A percentile compares a stretch with the other conserved stretches of the same genome.
Conservation (phyloP, 139 green algal genomes). For the Auxenochlorella protothecoides region DNA sequence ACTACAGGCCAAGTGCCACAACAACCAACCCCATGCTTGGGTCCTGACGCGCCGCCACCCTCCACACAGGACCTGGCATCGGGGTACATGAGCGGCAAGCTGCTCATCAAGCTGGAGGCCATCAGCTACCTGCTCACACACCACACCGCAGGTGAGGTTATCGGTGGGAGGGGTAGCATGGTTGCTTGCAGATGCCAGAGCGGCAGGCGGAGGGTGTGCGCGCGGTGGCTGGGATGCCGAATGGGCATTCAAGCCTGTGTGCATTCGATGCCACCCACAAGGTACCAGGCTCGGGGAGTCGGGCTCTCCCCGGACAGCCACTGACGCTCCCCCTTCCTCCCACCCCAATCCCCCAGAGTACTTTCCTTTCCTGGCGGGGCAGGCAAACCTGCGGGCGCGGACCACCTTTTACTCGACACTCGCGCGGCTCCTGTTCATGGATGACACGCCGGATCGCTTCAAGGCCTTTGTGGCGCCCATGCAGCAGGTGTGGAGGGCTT, state of each 20-base stretch:
- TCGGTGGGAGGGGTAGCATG: not conserved
- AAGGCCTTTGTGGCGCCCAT: slow-evolving; percentile 86
- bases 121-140: slow-evolving; percentile 73
- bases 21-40: not conserved
- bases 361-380: slow-evolving; percentile 27
- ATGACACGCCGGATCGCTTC: slow-evolving; percentile 82
- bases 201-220: no score
- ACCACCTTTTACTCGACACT: slow-evolving; percentile 93
- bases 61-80: slow-evolving; percentile 67
- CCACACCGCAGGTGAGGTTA: slow-evolving; percentile 75
- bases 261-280: no score
- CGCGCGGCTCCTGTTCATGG: slow-evolving; percentile 88
- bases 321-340: no score
- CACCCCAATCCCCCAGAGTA: not conserved
- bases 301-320: no score
- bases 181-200: no score
- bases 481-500: slow-evolving; percentile 37
- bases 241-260: no score
- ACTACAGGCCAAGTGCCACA: not conserved
- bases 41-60: no score
- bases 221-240: no score
- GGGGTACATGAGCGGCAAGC: slow-evolving; percentile 96
- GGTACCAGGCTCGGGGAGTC: no score
- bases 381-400: slow-evolving; percentile 70
- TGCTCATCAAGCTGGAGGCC: slow-evolving; percentile 88